Evolutionary conservation across 2,329 filamentous ascomycete genomes (phyloP).

Genomic region (Diaporthe humulicola): DNA sequence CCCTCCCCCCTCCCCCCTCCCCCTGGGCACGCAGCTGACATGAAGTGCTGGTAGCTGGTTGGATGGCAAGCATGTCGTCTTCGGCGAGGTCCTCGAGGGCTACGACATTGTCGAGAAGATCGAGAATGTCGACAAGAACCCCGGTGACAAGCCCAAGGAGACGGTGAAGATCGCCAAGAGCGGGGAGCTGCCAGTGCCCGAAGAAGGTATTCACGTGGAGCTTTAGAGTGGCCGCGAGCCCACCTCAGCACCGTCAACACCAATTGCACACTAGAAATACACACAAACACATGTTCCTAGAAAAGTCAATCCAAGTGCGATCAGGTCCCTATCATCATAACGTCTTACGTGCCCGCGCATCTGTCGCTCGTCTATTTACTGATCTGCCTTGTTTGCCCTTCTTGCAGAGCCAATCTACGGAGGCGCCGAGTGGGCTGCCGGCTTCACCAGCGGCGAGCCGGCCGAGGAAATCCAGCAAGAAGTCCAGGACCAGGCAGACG

Average conservation of each 20-base stretch:
- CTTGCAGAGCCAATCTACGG: constrained; percentile 51
- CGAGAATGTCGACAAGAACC: constrained; percentile 75
- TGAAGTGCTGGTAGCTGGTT: constrained; percentile 71
- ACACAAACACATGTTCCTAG: constrained; percentile 32
- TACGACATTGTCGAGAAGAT: constrained; percentile 85
- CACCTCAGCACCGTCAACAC: constrained; percentile 45
- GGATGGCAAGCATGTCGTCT: constrained; percentile 87
- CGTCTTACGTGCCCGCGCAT: constrained; percentile 37
- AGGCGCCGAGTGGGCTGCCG: constrained; percentile 53
- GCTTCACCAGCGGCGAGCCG: constrained; percentile 50
- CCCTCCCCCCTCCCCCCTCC: no score
- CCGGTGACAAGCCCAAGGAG: constrained; percentile 77
- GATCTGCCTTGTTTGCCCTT: constrained; percentile 49
- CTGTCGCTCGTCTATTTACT: constrained; percentile 43
- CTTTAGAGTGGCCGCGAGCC: constrained; percentile 70
- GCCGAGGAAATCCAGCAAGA: constrained; percentile 40
- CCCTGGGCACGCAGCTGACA: constrained; percentile 32
- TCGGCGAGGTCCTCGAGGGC: constrained; percentile 89
- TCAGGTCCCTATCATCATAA: constrained; percentile 25
- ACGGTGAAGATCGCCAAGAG: constrained; percentile 84
- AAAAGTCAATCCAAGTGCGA: constrained; percentile 31
- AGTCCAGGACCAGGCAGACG: constrained; percentile 5
- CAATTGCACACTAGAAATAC: constrained; percentile 26
- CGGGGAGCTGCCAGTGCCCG: constrained; percentile 84
- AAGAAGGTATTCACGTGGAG: constrained; percentile 94